phyloP scores from a whole-genome alignment of 257 asterid species.

The Penstemon barbatus region DNA sequence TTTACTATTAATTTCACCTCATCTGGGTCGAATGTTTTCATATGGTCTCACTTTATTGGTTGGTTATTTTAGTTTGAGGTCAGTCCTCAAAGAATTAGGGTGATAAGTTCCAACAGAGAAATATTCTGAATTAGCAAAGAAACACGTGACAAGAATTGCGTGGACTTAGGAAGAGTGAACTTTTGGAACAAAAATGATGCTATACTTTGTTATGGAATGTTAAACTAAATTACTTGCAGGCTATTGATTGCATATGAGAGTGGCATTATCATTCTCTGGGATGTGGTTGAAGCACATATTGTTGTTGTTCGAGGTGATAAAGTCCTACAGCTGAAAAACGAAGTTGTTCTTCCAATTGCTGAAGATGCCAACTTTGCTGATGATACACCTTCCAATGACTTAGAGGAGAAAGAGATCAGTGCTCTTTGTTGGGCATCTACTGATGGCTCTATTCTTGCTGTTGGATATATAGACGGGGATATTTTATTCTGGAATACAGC shows the following conservation, averaged over 20 bases:
- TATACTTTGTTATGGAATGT: conserved; percentile 22
- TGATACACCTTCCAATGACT: conserved; percentile 43
- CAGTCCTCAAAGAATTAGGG: background rate
- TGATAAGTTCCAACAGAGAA: background rate
- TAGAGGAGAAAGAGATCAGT: conserved; percentile 80
- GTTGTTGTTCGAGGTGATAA: conserved; percentile 71
- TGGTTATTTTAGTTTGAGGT: background rate
- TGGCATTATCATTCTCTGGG: conserved; percentile 90
- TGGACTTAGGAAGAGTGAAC: conserved; percentile 13
- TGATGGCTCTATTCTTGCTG: conserved; percentile 82
- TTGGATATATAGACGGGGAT: conserved; percentile 89
- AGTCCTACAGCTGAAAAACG: conserved; percentile 62
- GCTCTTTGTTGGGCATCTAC: conserved; percentile 90
- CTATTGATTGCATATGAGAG: conserved; percentile 74
- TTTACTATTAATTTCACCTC: background rate
- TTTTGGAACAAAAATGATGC: conserved; percentile 21
- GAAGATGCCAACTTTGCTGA: conserved; percentile 36
- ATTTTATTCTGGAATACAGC: conserved; percentile 77
- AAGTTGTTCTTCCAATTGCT: conserved; percentile 41
- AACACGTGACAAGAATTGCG: conserved; percentile 9
- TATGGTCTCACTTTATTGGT: background rate
- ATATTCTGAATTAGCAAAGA: conserved; percentile 6
- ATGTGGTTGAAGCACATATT: conserved; percentile 56
- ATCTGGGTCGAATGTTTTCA: conserved; percentile 9
- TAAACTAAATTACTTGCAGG: conserved; percentile 45